phyloP scores from a whole-genome alignment of 805 yeast genomes.

The Saccharomycopsis guyanensis region DNA sequence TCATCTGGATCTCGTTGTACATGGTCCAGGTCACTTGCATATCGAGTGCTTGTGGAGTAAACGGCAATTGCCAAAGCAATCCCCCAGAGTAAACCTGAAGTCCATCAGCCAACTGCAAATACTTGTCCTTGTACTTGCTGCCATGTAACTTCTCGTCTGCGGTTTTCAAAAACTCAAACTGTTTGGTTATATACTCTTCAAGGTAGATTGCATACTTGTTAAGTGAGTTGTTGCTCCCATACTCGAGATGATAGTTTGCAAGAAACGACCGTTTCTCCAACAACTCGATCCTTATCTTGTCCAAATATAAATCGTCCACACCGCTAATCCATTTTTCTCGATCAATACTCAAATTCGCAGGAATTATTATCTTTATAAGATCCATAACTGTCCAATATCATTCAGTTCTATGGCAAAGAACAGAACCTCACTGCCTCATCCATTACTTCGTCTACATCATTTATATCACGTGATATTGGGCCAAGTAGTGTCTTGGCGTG shows the following conservation, averaged over 20 bases:
- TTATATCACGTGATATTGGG: too few species aligned
- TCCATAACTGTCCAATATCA: background rate
- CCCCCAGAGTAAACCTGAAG: background rate
- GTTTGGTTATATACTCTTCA: background rate
- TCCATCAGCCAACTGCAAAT: background rate
- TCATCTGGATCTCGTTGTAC: constrained; percentile 10
- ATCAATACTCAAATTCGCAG: background rate
- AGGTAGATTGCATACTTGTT: background rate
- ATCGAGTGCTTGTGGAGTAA: background rate
- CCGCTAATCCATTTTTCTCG: background rate
- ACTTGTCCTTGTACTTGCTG: background rate
- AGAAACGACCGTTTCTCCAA: background rate
- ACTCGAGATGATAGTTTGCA: background rate
- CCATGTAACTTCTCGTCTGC: background rate
- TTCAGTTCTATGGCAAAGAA: too few species aligned
- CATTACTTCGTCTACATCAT: too few species aligned
- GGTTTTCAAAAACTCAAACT: background rate
- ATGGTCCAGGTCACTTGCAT: constrained; percentile 7
- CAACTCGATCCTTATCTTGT: background rate
- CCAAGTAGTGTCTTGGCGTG: too few species aligned
- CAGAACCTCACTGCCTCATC: too few species aligned
- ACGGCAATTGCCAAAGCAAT: background rate
- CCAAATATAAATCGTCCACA: background rate
- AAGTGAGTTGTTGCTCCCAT: background rate
- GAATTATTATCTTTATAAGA: background rate